phyloP scores from a whole-genome alignment of 2,329 filamentous ascomycete species.

The Paraconiothyrium brasiliense region DNA sequence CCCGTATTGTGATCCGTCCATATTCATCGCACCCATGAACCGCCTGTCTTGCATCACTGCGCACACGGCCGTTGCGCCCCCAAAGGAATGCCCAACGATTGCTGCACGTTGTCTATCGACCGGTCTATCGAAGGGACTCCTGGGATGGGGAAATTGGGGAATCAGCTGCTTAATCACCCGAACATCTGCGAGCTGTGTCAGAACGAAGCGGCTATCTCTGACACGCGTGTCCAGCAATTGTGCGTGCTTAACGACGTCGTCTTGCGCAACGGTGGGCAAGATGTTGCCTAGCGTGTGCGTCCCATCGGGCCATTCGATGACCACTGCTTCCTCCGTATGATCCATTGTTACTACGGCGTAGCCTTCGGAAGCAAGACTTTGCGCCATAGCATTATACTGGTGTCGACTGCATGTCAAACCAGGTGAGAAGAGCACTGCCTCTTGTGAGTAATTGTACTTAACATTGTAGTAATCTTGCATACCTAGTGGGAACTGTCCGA shows the following conservation, averaged over 20 bases:
- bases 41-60: slow-evolving; percentile 33
- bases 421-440: slow-evolving; percentile 53
- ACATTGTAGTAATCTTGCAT: background rate
- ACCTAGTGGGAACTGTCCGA: slow-evolving; percentile 14
- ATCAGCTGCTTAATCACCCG: slow-evolving; percentile 13
- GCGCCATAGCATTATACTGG: slow-evolving; percentile 52
- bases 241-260: slow-evolving; percentile 8
- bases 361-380: slow-evolving; percentile 56
- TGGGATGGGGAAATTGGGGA: slow-evolving; percentile 9
- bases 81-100: slow-evolving; percentile 39
- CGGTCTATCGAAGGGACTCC: slow-evolving; percentile 12
- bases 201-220: slow-evolving; percentile 17
- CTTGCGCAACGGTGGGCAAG: background rate
- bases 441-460: background rate
- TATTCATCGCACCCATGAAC: slow-evolving; percentile 35
- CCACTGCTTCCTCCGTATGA: slow-evolving; percentile 55
- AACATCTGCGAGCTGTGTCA: slow-evolving; percentile 14
- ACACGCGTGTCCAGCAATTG: slow-evolving; percentile 11
- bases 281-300: background rate
- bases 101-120: slow-evolving; percentile 15
- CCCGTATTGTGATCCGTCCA: slow-evolving; percentile 38
- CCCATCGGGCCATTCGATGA: slow-evolving; percentile 58
- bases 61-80: slow-evolving; percentile 34
- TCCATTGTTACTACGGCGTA: slow-evolving; percentile 58
- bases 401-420: slow-evolving; percentile 53